phyloP scores from a whole-genome alignment of 139 green algal species.

The Volvox reticuliferus region DNA sequence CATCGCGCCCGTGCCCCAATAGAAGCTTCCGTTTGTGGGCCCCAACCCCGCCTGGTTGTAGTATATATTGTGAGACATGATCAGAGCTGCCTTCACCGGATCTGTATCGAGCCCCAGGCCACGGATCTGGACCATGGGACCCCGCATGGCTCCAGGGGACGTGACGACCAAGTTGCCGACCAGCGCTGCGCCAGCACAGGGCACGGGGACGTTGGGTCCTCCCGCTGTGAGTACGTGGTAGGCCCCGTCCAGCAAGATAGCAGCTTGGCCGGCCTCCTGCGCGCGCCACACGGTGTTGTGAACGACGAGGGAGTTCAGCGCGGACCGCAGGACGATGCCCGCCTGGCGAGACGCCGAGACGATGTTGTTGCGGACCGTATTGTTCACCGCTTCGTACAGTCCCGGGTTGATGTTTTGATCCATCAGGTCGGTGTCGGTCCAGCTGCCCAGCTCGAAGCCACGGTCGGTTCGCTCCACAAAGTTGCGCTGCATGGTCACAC shows the following conservation, averaged over 20 bases:
- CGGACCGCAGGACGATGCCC: slow-evolving; percentile 20
- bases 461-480: background rate
- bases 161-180: slow-evolving; percentile 8
- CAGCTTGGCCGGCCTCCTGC: slow-evolving; percentile 15
- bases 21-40: background rate
- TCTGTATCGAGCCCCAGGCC: background rate
- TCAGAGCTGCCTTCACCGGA: background rate
- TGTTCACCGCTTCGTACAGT: slow-evolving; percentile 34
- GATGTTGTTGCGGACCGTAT: slow-evolving; percentile 29
- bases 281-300: slow-evolving; percentile 45
- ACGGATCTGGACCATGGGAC: slow-evolving; percentile 36
- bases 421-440: slow-evolving; percentile 28
- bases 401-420: slow-evolving; percentile 21
- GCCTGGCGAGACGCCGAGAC: background rate
- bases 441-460: slow-evolving; percentile 15
- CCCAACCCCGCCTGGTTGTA: slow-evolving; percentile 19
- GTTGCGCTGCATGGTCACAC: slow-evolving; percentile 18
- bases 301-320: background rate
- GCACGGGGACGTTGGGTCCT: background rate
- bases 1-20: slow-evolving; percentile 37
- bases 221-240: background rate
- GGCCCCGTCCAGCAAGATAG: background rate
- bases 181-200: background rate
- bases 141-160: background rate
- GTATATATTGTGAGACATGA: slow-evolving; percentile 42